Evolutionary conservation across 2,329 filamentous ascomycete species (phyloP).

Genomic region (Neurospora sp.): DNA sequence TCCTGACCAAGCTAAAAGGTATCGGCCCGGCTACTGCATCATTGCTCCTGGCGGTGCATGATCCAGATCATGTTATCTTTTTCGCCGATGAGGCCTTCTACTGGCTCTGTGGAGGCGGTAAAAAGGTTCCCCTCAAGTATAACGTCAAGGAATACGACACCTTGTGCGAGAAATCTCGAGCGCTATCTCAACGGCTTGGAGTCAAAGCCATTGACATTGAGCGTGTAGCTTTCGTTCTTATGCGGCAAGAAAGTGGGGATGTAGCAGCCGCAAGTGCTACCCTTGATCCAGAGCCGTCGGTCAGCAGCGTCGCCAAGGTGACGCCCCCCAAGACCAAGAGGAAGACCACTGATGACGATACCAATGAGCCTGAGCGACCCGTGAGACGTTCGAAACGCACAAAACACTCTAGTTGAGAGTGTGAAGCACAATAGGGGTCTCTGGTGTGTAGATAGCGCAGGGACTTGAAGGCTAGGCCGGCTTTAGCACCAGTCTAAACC

Average conservation of each 20-base stretch:
- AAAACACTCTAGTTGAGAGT: not conserved
- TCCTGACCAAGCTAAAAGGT: conserved; percentile 54
- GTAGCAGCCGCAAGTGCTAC: not conserved
- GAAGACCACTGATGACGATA: not conserved
- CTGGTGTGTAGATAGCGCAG: not conserved
- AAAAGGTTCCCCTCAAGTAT: conserved; percentile 53
- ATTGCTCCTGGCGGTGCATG: conserved; percentile 57
- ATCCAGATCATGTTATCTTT: conserved; percentile 53
- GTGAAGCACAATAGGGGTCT: not conserved
- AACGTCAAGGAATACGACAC: conserved; percentile 55
- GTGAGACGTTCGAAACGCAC: not conserved
- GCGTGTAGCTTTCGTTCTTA: conserved; percentile 60
- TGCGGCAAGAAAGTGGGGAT: conserved; percentile 29
- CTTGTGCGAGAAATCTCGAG: conserved; percentile 35
- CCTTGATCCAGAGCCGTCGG: not conserved
- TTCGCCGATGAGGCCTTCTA: conserved; percentile 73
- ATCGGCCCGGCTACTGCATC: conserved; percentile 74
- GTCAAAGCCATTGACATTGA: conserved; percentile 55
- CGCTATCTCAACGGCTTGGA: conserved; percentile 37
- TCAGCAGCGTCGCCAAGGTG: not conserved
- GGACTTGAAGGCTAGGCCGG: not conserved
- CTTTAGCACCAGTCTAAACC: not conserved
- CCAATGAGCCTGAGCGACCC: not conserved
- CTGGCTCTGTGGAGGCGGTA: conserved; percentile 53
- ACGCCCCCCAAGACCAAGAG: not conserved